phyloP scores from a whole-genome alignment of 2,329 filamentous ascomycete genomes.

The Arachnomyces sp. region DNA sequence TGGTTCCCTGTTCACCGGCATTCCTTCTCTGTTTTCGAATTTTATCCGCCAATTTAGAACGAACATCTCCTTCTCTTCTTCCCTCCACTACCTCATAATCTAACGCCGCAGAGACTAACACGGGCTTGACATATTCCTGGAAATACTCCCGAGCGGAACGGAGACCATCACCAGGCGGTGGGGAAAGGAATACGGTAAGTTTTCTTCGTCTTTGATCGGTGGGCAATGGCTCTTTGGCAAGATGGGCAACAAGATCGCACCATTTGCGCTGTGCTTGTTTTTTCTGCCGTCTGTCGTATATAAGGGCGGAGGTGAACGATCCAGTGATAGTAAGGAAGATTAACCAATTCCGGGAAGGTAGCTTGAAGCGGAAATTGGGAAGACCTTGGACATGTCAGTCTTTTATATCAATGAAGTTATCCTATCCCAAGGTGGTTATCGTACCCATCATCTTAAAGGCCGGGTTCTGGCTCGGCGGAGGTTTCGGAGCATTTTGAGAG shows the following conservation, averaged over 20 bases:
- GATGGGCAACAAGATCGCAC: slow-evolving; percentile 73
- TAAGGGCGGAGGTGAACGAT: slow-evolving; percentile 67
- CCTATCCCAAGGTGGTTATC: slow-evolving; percentile 8
- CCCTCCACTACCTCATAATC: slow-evolving; percentile 97
- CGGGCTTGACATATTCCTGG: slow-evolving; percentile 88
- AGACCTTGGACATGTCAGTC: slow-evolving; percentile 49
- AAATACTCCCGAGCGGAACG: slow-evolving; percentile 87
- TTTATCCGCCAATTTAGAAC: slow-evolving; percentile 76
- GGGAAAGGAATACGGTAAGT: slow-evolving; percentile 75
- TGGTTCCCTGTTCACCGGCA: slow-evolving; percentile 46
- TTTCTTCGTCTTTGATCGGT: slow-evolving; percentile 69
- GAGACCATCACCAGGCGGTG: slow-evolving; percentile 78
- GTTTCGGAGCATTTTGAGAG: slow-evolving; percentile 31
- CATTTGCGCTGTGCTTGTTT: slow-evolving; percentile 77
- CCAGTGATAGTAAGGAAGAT: slow-evolving; percentile 81
- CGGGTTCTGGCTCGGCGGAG: slow-evolving; percentile 53
- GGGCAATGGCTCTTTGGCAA: slow-evolving; percentile 67
- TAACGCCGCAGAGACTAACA: slow-evolving; percentile 78
- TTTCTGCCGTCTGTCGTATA: slow-evolving; percentile 91
- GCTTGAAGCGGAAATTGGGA: slow-evolving; percentile 69
- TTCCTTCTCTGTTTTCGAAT: slow-evolving; percentile 61
- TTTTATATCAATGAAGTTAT: background rate
- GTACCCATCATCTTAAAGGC: slow-evolving; percentile 63
- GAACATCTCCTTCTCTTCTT: slow-evolving; percentile 81
- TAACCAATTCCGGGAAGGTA: slow-evolving; percentile 95